These are phyloP conservation scores for Yamadazyma sp. DNA, from an alignment of 1,139 yeast genomes.

Conservation along the genomic window DNA sequence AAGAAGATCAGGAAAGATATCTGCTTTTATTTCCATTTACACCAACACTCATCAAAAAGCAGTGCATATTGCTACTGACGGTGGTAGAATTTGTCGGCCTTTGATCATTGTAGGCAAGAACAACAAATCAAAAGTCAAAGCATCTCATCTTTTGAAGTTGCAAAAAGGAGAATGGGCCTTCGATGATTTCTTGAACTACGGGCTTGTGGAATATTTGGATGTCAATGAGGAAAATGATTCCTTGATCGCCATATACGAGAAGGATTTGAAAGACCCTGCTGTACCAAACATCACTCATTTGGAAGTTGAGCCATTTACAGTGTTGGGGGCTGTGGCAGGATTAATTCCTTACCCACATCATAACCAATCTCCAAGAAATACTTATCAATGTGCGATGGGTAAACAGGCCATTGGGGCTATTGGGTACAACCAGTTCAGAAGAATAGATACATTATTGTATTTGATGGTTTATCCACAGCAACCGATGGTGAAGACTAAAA, in stretches of 20 bases:
- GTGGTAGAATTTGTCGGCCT: slow-evolving; percentile 98
- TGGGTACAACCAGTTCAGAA: slow-evolving; percentile 92
- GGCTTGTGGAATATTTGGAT: slow-evolving; percentile 93
- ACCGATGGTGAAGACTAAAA: slow-evolving; percentile 97
- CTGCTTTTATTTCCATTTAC: slow-evolving; percentile 89
- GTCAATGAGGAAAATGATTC: slow-evolving; percentile 98
- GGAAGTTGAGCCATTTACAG: slow-evolving; percentile 96
- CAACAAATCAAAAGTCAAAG: slow-evolving; percentile 68
- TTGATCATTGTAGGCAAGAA: slow-evolving; percentile 75
- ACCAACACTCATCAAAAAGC: slow-evolving; percentile 87
- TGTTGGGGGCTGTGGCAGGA: slow-evolving; percentile 97
- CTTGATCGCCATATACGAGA: slow-evolving; percentile 86
- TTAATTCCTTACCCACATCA: slow-evolving; percentile 99
- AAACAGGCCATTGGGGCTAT: slow-evolving; percentile 99
- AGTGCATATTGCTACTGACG: slow-evolving; percentile 97
- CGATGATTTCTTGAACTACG: slow-evolving; percentile 83
- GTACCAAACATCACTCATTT: slow-evolving; percentile 65
- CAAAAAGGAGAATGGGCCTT: slow-evolving; percentile 73
- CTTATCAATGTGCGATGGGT: slow-evolving; percentile 99
- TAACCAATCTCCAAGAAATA: slow-evolving; percentile 97
- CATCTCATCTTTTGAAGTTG: slow-evolving; percentile 63
- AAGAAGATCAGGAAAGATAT: slow-evolving; percentile 82
- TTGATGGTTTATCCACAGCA: slow-evolving; percentile 98
- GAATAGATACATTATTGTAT: slow-evolving; percentile 91
- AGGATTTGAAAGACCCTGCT: slow-evolving; percentile 28